Conservation (phyloP, 768 basidiomycete genomes). For the Russula ochroleuca region DNA sequence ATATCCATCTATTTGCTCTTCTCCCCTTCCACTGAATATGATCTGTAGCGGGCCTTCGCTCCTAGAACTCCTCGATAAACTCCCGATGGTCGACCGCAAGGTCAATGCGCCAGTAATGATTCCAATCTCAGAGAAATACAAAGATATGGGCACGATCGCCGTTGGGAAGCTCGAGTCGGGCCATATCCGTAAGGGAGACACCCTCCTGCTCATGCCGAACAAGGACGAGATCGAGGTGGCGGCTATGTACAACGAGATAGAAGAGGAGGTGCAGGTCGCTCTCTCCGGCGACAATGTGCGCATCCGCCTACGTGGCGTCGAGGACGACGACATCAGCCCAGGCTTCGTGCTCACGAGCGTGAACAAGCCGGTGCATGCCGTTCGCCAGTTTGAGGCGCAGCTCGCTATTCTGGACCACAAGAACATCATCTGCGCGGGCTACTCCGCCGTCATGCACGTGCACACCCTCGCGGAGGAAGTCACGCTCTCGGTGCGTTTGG, state of each 20-base stretch:
- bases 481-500: slow-evolving; percentile 65
- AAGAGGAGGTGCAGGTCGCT: slow-evolving; percentile 77
- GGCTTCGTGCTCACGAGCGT: slow-evolving; percentile 91
- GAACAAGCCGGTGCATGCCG: slow-evolving; percentile 75
- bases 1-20: slow-evolving; percentile 16
- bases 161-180: slow-evolving; percentile 98
- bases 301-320: slow-evolving; percentile 83
- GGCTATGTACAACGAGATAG: slow-evolving; percentile 87
- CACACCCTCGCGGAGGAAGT: slow-evolving; percentile 95
- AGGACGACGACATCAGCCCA: slow-evolving; percentile 92
- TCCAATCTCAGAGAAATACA: slow-evolving; percentile 97
- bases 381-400: slow-evolving; percentile 93
- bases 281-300: slow-evolving; percentile 94
- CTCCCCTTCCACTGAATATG: neutral
- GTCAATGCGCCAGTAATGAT: slow-evolving; percentile 90
- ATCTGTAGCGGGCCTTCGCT: slow-evolving; percentile 71
- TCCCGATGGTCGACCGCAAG: slow-evolving; percentile 93
- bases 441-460: slow-evolving; percentile 91
- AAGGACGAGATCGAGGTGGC: slow-evolving; percentile 75
- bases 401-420: slow-evolving; percentile 96
- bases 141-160: slow-evolving; percentile 96
- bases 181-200: slow-evolving; percentile 81
- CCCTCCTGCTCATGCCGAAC: slow-evolving; percentile 92
- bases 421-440: slow-evolving; percentile 96
- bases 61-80: slow-evolving; percentile 77